Percentiles rank a stretch among this genome's conserved stretches.
Evolutionary conservation across 768 basidiomycete species (phyloP).

Genomic region (Heimioporus sp.): DNA sequence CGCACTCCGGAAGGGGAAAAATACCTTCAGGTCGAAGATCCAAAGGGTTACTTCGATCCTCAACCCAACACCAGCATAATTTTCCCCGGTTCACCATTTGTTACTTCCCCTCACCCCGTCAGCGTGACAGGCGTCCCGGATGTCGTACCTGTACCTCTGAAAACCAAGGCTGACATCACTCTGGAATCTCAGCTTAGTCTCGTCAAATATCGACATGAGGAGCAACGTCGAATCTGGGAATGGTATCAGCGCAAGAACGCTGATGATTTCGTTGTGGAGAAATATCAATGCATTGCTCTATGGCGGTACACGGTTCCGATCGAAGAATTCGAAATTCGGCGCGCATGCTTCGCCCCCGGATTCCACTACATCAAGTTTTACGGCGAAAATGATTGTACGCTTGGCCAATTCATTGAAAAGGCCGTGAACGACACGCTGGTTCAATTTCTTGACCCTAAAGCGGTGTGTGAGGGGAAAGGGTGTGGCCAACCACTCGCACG

Average conservation of each 20-base stretch:
- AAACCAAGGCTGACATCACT: conserved; percentile 65
- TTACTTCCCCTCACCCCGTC: conserved; percentile 32
- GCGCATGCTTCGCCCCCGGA: conserved; percentile 74
- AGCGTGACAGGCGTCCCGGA: conserved; percentile 30
- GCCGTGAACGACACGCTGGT: conserved; percentile 65
- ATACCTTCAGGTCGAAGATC: conserved; percentile 29
- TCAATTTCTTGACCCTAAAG: conserved; percentile 70
- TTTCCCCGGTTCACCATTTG: conserved; percentile 29
- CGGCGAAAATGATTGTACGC: conserved; percentile 86
- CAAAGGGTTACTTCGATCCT: conserved; percentile 44
- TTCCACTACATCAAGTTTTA: conserved; percentile 84
- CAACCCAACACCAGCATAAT: conserved; percentile 29
- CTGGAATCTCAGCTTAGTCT: conserved; percentile 70
- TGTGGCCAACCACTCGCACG: conserved; percentile 79
- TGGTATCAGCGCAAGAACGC: conserved; percentile 89
- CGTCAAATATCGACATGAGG: conserved; percentile 78
- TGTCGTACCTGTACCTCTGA: conserved; percentile 44
- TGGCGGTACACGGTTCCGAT: conserved; percentile 80
- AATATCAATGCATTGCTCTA: conserved; percentile 86
- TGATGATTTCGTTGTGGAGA: conserved; percentile 87
- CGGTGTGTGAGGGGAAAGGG: conserved; percentile 77
- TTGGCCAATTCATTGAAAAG: conserved; percentile 91
- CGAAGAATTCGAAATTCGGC: conserved; percentile 61
- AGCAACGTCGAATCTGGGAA: conserved; percentile 89
- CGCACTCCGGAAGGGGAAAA: conserved; percentile 35